A percentile compares a stretch with the other conserved stretches of the same genome.
Evolutionary conservation across 495 filamentous ascomycete genomes (phyloP).

Genomic region (Tuber borchii): DNA sequence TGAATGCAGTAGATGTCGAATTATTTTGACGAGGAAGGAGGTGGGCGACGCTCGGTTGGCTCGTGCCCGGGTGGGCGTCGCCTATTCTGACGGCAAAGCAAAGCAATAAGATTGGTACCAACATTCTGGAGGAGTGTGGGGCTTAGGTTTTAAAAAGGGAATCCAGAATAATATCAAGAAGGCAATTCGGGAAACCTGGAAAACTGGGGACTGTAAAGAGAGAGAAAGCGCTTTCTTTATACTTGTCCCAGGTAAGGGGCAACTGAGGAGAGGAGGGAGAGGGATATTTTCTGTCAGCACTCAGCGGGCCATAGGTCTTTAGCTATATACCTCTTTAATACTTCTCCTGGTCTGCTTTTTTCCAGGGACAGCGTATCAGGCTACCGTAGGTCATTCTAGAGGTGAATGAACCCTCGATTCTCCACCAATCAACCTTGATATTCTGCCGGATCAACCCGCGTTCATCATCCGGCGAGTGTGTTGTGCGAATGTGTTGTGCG

Average conservation of each 20-base stretch:
- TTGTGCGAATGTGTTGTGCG: no score
- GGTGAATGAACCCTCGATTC: no score
- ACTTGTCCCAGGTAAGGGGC: background rate
- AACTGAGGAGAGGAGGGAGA: no score
- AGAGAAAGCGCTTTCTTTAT: background rate
- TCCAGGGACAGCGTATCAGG: no score
- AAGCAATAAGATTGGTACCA: background rate
- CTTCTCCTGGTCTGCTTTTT: no score
- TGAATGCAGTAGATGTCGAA: background rate
- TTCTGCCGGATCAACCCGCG: no score
- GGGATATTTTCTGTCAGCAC: no score
- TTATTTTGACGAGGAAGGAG: background rate
- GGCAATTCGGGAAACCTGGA: accelerated
- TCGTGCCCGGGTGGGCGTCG: background rate
- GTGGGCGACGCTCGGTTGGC: background rate
- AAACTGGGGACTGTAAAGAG: background rate
- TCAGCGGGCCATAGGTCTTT: no score
- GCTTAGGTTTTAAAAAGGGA: background rate
- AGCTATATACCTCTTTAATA: no score
- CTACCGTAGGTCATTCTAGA: no score
- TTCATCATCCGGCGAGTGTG: no score
- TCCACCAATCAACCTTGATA: no score
- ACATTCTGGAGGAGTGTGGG: background rate
- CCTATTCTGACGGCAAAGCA: background rate
- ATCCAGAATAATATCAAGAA: background rate